Conservation (phyloP, 805 yeast genomes). For the Metschnikowia shivogae region DNA sequence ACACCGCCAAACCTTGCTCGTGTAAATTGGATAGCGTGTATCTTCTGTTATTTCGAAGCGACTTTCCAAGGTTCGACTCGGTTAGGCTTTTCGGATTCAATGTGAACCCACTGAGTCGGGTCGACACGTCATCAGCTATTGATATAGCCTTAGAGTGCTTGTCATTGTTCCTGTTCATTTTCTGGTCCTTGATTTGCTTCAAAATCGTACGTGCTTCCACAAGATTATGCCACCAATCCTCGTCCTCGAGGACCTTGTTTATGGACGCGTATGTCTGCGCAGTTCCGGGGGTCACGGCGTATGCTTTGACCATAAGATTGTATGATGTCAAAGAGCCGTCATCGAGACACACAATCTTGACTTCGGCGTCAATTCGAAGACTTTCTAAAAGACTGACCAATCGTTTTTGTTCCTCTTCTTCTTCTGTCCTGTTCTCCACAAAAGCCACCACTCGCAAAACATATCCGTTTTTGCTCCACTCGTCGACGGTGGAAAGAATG, state of each 20-base stretch:
- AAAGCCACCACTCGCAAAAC: slow-evolving; percentile 78
- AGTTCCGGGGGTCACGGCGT: slow-evolving; percentile 29
- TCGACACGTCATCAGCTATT: slow-evolving; percentile 10
- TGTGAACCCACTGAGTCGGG: slow-evolving; percentile 21
- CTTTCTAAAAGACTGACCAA: slow-evolving; percentile 61
- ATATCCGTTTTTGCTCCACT: slow-evolving; percentile 75
- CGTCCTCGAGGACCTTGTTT: slow-evolving; percentile 48
- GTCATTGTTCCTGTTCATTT: slow-evolving; percentile 14
- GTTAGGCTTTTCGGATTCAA: slow-evolving; percentile 16
- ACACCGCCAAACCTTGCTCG: slow-evolving; percentile 61
- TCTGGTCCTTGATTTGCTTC: slow-evolving; percentile 31
- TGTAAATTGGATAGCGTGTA: slow-evolving; percentile 63
- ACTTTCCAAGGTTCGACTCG: slow-evolving; percentile 12
- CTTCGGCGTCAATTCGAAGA: slow-evolving; percentile 79
- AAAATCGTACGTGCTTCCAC: slow-evolving; percentile 49
- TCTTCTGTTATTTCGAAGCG: slow-evolving; percentile 32
- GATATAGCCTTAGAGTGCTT: slow-evolving; percentile 8
- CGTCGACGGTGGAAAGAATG: slow-evolving; percentile 85
- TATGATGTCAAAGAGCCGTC: slow-evolving; percentile 56
- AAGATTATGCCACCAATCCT: slow-evolving; percentile 84
- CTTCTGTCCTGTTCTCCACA: slow-evolving; percentile 73
- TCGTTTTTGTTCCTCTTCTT: slow-evolving; percentile 63
- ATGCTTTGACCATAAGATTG: slow-evolving; percentile 74
- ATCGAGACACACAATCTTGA: slow-evolving; percentile 68
- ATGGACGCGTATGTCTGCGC: slow-evolving; percentile 39